These are phyloP conservation scores for Cenchrus purpureus DNA, from an alignment of 176 grass and related monocot species.

Conservation along the genomic window DNA sequence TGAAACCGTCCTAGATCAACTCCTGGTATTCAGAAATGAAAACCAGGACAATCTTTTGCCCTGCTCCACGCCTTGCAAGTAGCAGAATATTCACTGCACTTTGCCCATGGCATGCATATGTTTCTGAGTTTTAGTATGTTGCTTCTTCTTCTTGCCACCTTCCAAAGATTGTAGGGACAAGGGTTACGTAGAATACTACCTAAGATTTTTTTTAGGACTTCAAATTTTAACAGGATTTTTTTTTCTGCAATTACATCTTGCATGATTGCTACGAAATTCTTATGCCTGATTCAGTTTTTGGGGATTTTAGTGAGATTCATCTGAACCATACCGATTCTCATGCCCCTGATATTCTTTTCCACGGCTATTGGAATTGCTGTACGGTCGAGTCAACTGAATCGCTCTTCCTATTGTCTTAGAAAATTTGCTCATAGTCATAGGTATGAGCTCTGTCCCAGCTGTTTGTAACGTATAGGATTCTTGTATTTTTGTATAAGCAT, in stretches of 20 bases:
- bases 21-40: background rate
- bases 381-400: conserved; percentile 44
- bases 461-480: background rate
- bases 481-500: background rate
- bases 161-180: background rate
- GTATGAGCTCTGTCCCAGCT: conserved; percentile 22
- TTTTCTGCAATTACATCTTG: background rate
- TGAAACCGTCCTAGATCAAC: background rate
- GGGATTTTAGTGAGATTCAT: background rate
- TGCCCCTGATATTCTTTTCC: conserved; percentile 33
- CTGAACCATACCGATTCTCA: conserved; percentile 3
- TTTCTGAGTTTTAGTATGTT: background rate
- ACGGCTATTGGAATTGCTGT: conserved; percentile 11
- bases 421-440: conserved; percentile 30
- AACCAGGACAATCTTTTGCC: background rate
- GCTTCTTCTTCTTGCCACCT: background rate
- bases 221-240: background rate
- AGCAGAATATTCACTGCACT: background rate
- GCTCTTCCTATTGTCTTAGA: conserved; percentile 20
- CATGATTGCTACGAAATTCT: background rate
- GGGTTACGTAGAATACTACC: background rate
- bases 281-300: background rate
- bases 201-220: background rate
- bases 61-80: background rate
- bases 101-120: background rate